Percentiles rank a stretch among this genome's conserved stretches.
Conservation (phyloP, 129 eudicot species). For the Calendula officinalis region DNA sequence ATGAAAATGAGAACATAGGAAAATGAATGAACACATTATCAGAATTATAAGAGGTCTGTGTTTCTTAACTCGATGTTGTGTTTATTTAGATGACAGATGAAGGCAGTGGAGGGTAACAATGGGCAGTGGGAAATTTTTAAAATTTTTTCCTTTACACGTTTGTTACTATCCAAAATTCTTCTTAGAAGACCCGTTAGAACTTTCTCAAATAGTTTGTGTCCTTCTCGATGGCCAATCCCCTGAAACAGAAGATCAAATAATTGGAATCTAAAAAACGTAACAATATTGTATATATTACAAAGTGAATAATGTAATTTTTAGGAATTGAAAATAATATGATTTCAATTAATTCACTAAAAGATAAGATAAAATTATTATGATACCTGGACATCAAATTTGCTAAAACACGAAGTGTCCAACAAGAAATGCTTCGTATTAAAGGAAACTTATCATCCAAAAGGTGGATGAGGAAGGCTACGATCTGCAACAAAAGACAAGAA, state of each 20-base stretch:
- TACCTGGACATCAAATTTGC: constrained; percentile 89
- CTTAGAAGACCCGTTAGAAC: constrained; percentile 77
- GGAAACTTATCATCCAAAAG: constrained; percentile 97
- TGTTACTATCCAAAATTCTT: constrained; percentile 88
- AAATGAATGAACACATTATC: too few species aligned
- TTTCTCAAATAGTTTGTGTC: constrained; percentile 77
- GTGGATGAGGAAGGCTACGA: constrained; percentile 76
- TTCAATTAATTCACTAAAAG: constrained; percentile 2
- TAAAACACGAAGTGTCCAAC: constrained; percentile 99
- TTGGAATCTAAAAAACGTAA: neutral
- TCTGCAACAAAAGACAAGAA: constrained; percentile 49
- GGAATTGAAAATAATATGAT: neutral
- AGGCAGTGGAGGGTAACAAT: too few species aligned
- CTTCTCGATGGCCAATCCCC: constrained; percentile 70
- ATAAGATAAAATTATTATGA: constrained; percentile 17
- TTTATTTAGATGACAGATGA: too few species aligned
- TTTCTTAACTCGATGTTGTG: too few species aligned
- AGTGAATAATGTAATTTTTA: too few species aligned
- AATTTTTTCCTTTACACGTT: constrained; percentile 98
- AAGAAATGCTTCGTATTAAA: constrained; percentile 88
- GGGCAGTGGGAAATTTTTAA: too few species aligned
- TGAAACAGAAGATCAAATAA: constrained; percentile 32
- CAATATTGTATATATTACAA: too few species aligned
- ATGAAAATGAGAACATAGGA: too few species aligned
- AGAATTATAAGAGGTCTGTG: too few species aligned